Evolutionary conservation across 2,329 filamentous ascomycete species (phyloP), one percentile per base, ranked within the genome.

Genomic region (Ceratocystis variospora): DNA sequence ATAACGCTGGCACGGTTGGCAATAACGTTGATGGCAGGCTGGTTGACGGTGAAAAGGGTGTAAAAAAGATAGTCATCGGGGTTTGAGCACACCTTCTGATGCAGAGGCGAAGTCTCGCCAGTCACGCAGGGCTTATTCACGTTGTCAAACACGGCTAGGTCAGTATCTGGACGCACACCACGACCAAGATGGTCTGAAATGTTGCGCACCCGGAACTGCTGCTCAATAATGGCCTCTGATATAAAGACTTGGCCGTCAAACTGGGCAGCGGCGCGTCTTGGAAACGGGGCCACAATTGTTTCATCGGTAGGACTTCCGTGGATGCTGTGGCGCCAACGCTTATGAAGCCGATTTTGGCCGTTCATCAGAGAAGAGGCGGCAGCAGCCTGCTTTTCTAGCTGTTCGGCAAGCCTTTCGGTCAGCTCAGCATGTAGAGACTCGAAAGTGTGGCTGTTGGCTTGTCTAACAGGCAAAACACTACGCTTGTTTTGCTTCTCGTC

Each of bases 11-110:
- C 66, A 25, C 63, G 45, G 25, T 65, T 63, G 19, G 63, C 66
- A 68, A 68, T 68, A 7, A 65, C 66, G n/a, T 62, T 50, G 15
- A 59, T 44, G 31, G 66, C 66, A 15, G 57, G 57, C 37, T 66
- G 72, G 44, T 71, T 71, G 5, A 83, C 72, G 0, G 75, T 79
- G 53, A 82, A 82, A 0, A 76, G 74, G 62, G 81, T 80, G 72
- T 78, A 80, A 71, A 83, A 84, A 1, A 85, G 73, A 68, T 81
- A 79, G 12, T 78, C 74, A 15, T 78, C 73, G 1, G 79, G 79
- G 2, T 72, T 70, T 1, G 76, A 72, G 70, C 82, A 84, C 31
- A 75, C 66, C 59, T 61, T 62, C 8, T 55, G 71, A 68, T 19
- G 59, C 57, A 5, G 25, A 28, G 5, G 67, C 53, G 19, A 66